A percentile compares a stretch with the other conserved stretches of the same genome.
Conservation (phyloP, 2,329 filamentous ascomycete genomes). For the Botrytis sinoallii region DNA sequence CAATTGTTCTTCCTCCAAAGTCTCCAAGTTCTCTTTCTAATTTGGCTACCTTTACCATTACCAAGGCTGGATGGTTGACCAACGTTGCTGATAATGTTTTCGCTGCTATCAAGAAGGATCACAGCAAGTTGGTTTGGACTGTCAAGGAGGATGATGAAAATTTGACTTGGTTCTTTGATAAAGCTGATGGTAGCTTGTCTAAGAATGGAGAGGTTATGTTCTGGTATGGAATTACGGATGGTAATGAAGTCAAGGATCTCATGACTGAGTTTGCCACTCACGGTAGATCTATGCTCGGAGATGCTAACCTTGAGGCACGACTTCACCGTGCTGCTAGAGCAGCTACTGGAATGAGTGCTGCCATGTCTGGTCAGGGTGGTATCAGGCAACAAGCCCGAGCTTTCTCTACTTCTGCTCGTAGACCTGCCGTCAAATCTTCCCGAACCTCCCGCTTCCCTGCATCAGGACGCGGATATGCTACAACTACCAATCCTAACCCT, state of each 20-base stretch:
- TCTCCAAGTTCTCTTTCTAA: conserved; percentile 69
- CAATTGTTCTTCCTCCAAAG: conserved; percentile 75
- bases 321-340: conserved; percentile 74
- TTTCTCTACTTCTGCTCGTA: conserved; percentile 60
- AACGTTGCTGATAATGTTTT: conserved; percentile 97
- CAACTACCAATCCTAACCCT: conserved; percentile 81
- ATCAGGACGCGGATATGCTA: conserved; percentile 52
- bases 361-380: conserved; percentile 40
- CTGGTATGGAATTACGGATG: conserved; percentile 80
- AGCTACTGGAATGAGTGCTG: conserved; percentile 57
- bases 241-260: conserved; percentile 75
- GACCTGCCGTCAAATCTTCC: conserved; percentile 34
- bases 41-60: conserved; percentile 86
- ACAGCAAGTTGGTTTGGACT: conserved; percentile 90
- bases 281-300: conserved; percentile 81
- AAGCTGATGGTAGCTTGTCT: conserved; percentile 87
- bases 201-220: conserved; percentile 87
- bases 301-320: conserved; percentile 84
- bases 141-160: conserved; percentile 96
- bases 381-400: conserved; percentile 60
- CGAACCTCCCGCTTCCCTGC: conserved; percentile 20
- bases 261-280: conserved; percentile 83
- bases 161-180: conserved; percentile 96
- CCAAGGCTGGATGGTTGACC: conserved; percentile 89
- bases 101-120: conserved; percentile 87